Evolutionary conservation across 2,329 filamentous ascomycete genomes (phyloP), one percentile per base, ranked within the genome.

Genomic region (Fulvia fulva): DNA sequence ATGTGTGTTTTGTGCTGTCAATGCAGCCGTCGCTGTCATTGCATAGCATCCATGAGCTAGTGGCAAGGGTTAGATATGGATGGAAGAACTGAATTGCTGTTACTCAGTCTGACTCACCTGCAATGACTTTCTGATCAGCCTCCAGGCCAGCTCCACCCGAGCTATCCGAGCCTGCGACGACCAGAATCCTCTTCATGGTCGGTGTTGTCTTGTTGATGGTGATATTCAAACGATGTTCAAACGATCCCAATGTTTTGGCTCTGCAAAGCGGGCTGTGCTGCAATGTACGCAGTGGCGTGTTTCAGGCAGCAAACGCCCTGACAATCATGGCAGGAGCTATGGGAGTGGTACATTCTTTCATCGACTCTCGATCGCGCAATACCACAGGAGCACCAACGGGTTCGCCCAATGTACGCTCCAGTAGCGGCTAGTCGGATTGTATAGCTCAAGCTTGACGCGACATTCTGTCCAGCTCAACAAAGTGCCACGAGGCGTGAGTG

Each of bases 1-100:
- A 54, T 83, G 81, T 0, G 94, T 99, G 75, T 97, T 96, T 71
- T 97, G 94, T 16, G 91, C 92, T n/a, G 94, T 99, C 70, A 99
- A 78, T 21, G 93, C 93, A 14, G 93, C 95, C 9, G 93, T 97
- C 22, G 92, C 91, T 52, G 93, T 97, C 86, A 97, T 95, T 59
- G 91, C 91, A 80, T 97, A 97, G 77, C 90, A 94, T 59, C 88
- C 87, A 82, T 97, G 91, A 19, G 90, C 90, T 50, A 47, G 47
- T 30, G 7, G 11, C n/a, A 14, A 53, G 28, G 30, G 34, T 59
- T 32, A 55, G 47, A 34, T 23, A 21, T 41, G 46, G 21, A 41
- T 37, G 16, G 28, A 34, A 2, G 12, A 11, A 21, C 12, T 11
- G n/a, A 28, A 16, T 32, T n/a, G n/a, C n/a, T n/a, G n/a, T 8